phyloP scores from a whole-genome alignment of 2,329 filamentous ascomycete species.

The Diplodia corticola region DNA sequence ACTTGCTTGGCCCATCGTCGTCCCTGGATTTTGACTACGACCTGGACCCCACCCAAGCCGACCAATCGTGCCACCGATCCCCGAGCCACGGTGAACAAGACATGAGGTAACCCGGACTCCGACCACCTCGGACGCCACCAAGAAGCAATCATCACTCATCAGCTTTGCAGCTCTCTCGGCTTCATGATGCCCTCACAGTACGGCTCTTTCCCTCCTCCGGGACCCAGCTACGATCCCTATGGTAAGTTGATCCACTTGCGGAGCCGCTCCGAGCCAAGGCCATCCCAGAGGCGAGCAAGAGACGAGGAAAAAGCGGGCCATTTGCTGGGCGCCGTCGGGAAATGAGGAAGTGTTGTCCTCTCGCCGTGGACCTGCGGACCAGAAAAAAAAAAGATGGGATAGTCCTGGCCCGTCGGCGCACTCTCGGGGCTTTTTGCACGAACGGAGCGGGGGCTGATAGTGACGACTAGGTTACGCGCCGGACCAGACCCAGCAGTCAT shows the following conservation, averaged over 20 bases:
- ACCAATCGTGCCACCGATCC: constrained; percentile 26
- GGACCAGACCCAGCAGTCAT: constrained; percentile 19
- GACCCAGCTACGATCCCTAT: constrained; percentile 20
- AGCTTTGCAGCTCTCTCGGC: constrained; percentile 37
- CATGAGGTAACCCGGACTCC: constrained; percentile 38
- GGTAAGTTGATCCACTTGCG: constrained; percentile 22
- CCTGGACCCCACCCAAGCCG: constrained; percentile 22
- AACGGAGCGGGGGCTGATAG: background rate
- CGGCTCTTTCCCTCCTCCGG: constrained; percentile 38
- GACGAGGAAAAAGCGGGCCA: constrained; percentile 2
- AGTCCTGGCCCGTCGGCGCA: background rate
- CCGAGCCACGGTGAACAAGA: constrained; percentile 35
- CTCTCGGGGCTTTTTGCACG: background rate
- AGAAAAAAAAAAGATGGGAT: constrained; percentile 8
- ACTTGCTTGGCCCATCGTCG: constrained; percentile 16
- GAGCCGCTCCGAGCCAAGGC: background rate
- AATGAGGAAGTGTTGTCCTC: background rate
- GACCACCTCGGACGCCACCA: background rate
- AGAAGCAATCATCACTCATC: constrained; percentile 13
- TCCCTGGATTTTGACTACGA: constrained; percentile 13
- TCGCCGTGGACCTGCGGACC: background rate
- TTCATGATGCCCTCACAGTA: constrained; percentile 45
- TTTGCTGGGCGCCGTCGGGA: background rate
- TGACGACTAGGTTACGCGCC: constrained; percentile 15
- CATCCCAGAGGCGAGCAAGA: background rate